Base-by-base conservation (phyloP, 805 yeast genomes). In the Brettanomyces naardenensis region DNA sequence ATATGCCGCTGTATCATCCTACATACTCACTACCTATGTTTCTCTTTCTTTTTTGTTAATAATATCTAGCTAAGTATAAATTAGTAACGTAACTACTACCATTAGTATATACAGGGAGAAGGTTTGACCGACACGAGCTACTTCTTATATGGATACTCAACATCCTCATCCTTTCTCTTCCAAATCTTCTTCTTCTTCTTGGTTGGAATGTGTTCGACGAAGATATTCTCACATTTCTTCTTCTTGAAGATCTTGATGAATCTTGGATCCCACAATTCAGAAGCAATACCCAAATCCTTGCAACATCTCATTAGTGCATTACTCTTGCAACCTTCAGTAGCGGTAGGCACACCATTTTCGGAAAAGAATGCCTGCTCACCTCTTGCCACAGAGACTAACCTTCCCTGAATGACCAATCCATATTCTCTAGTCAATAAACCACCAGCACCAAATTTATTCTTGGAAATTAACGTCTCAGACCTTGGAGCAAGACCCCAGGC, bases 401-500 rank as follows among this genome's bases (percentile, higher is more conserved):
- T 72, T 1, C 97, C 97, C 41, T 81, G 77, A 48, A 95, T 82
- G 3, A 92, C 69, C 36, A 92, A 65, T 0, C 86, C 97, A 54
- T 87, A 92, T 56, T 92, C 98, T 46, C 97, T 71, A 9, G 95
- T 86, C 23, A 92, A 78, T 22, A 58, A 43, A 6, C 66, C 66
- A 6, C 62, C 64, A 6, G 39, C 15, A 9, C 56, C 60, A 23
- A 44, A 43, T 20, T 35, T 43, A 44, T 73, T 77, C 22, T 78
- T 71, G 2, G 95, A 81, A 23, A 92, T 76, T 37, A 75, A 65
- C 1, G 95, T 82, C 46, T 84, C 90, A 0, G 95, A 78, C 39
- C 98, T 67, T 9, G 98, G 97, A 1, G 94, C 95, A 39, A 92
- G 66, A 1, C 97, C 97, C 98, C 98, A 92, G 2, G 95, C 97